A percentile compares a stretch with the other conserved stretches of the same genome.
These are phyloP conservation scores for Schizosaccharomyces cryophilus DNA, from an alignment of 805 yeast species.

Conservation along the genomic window DNA sequence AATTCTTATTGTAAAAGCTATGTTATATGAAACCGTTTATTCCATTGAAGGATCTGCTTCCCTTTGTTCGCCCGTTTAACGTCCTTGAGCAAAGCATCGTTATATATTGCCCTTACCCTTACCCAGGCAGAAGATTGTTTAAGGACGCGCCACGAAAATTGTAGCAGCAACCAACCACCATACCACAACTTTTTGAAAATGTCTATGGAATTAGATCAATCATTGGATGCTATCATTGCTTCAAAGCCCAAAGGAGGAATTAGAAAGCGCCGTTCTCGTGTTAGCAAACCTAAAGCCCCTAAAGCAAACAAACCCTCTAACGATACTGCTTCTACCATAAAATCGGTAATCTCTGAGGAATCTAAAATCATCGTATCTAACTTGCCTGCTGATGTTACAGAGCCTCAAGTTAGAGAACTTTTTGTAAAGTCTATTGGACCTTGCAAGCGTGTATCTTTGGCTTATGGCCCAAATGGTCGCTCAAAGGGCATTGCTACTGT, in stretches of 20 bases:
- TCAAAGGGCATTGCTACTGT: conserved; percentile 83
- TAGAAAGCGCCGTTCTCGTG: conserved; percentile 10
- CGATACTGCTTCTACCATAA: conserved; percentile 16
- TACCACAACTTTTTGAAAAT: conserved; percentile 14
- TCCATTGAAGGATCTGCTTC: too few species aligned
- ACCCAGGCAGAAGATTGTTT: background rate
- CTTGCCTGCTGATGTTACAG: conserved; percentile 19
- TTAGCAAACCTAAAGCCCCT: conserved; percentile 7
- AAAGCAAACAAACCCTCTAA: conserved; percentile 14
- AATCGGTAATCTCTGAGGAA: conserved; percentile 21
- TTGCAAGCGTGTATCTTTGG: conserved; percentile 40
- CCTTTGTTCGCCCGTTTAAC: too few species aligned
- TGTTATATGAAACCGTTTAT: too few species aligned
- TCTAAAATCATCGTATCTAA: conserved; percentile 69
- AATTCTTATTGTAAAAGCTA: too few species aligned
- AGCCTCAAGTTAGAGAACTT: conserved; percentile 35
- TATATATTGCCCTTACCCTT: background rate
- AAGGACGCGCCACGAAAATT: background rate
- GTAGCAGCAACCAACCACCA: background rate
- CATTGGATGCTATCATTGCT: conserved; percentile 83
- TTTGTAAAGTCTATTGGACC: conserved; percentile 74
- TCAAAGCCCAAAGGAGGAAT: conserved; percentile 18
- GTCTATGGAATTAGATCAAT: conserved; percentile 72
- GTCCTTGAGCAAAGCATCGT: background rate
- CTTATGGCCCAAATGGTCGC: conserved; percentile 69